Percentiles rank a stretch among this genome's conserved stretches.
These are phyloP conservation scores for Fragilaria crotonensis DNA, from an alignment of 108 stramenopile genomes.

Conservation along the genomic window DNA sequence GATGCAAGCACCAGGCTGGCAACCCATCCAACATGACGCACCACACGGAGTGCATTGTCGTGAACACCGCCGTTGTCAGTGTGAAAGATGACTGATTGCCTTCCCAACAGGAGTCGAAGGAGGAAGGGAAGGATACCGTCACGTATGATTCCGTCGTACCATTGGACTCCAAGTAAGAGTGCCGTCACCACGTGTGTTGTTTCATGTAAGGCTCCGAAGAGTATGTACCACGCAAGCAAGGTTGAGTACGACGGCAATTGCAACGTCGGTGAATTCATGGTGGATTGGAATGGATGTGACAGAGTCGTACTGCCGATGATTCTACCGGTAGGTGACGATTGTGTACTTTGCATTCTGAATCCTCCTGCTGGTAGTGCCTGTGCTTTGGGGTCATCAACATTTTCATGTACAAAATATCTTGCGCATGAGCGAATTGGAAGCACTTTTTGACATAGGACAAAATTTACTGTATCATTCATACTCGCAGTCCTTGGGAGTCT, in stretches of 20 bases:
- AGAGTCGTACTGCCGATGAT: too few relatives aligned
- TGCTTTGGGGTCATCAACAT: too few relatives aligned
- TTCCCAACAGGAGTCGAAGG: conserved; percentile 9
- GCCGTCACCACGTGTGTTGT: conserved; percentile 35
- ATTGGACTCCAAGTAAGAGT: conserved; percentile 4
- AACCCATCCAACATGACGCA: conserved; percentile 58
- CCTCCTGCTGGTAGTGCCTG: too few relatives aligned
- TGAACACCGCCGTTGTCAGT: neutral
- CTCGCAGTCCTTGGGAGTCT: too few relatives aligned
- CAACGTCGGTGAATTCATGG: too few relatives aligned
- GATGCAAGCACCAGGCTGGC: conserved; percentile 36
- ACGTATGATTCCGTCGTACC: neutral
- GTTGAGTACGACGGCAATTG: neutral
- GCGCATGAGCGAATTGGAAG: too few relatives aligned
- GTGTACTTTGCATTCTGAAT: too few relatives aligned
- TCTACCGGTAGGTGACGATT: too few relatives aligned
- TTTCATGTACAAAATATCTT: too few relatives aligned
- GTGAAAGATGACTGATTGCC: conserved; percentile 9
- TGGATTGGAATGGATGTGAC: too few relatives aligned
- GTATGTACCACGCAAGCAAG: conserved; percentile 30
- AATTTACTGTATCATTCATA: too few relatives aligned
- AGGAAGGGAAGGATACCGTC: conserved; percentile 12
- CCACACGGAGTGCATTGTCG: neutral
- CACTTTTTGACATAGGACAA: too few relatives aligned
- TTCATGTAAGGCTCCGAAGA: conserved; percentile 59